Base-by-base conservation (phyloP, 192 early-diverging fungal species). In the Rhizophlyctis rosea region DNA sequence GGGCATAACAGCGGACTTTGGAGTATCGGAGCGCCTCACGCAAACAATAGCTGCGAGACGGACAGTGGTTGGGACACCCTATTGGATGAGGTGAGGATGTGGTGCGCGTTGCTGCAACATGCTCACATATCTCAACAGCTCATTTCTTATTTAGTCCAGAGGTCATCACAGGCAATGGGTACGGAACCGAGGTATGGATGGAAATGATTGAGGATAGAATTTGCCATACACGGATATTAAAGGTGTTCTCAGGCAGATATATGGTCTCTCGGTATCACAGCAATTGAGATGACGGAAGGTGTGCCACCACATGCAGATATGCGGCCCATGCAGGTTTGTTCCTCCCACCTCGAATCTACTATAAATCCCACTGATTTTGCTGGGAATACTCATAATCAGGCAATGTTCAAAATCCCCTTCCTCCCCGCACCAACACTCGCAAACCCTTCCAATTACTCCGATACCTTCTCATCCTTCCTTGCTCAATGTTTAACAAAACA, bases 91-190 rank as follows among this genome's bases (percentile, higher is more conserved):
- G 72, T 62, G 23, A 16, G 71, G n/a, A 31, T 44, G 11, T 57
- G 68, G 18, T 24, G 62, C 33, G 73, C 56, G 11, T 75, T 36
- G 13, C 52, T 65, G 11, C 61, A 57, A 49, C 24, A 29, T 2
- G 36, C 32, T 11, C 33, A 47, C 3, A 75, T 65, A 44, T 25
- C 76, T 31, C 59, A 69, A 89, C 88, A 48, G 89, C 91, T 24
- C 87, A 88, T 28, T 91, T 90, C 70, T 92, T 90, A 36, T 28
- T 64, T 27, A 75, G 74, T 1, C 81, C 81, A 30, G 80, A 84
- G 55, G 74, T 84, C 33, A 67, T 81, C 27, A 74, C 68, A 44
- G 69, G 73, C 51, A 75, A 75, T 34, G 71, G 70, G 34, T 81
- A 78, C 50, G 81, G 76, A 3, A 62, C 74, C 0, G 70, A 77